Percentiles rank a stretch among this genome's conserved stretches.
Evolutionary conservation across 345 rosid species (phyloP).

Genomic region (Gossypium sturtianum): DNA sequence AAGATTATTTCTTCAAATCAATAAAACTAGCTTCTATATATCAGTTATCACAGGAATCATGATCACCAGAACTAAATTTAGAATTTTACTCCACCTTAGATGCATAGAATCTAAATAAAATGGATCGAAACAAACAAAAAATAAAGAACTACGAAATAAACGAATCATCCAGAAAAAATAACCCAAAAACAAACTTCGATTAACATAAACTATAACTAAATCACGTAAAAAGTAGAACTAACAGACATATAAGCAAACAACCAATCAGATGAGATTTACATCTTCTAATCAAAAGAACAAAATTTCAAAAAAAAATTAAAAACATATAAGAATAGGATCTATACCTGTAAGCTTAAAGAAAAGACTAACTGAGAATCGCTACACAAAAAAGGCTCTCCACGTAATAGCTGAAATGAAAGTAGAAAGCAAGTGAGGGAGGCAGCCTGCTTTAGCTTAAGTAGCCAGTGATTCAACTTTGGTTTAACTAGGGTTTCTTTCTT

Average conservation of each 20-base stretch:
- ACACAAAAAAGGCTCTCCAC: background rate
- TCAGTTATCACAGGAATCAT: too few relatives aligned
- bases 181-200: too few relatives aligned
- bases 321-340: background rate
- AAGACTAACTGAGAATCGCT: background rate
- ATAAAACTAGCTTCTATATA: too few relatives aligned
- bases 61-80: too few relatives aligned
- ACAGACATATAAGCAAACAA: too few relatives aligned
- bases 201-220: too few relatives aligned
- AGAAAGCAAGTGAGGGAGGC: background rate
- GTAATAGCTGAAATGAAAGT: background rate
- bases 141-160: too few relatives aligned
- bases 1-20: background rate
- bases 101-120: too few relatives aligned
- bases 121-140: too few relatives aligned
- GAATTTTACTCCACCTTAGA: too few relatives aligned
- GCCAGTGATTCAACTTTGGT: background rate
- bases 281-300: background rate
- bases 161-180: too few relatives aligned
- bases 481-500: slow-evolving; percentile 12
- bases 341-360: slow-evolving; percentile 1
- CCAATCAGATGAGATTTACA: background rate
- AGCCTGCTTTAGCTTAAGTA: slow-evolving; percentile 14
- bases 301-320: background rate
- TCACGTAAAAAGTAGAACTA: too few relatives aligned